These are phyloP conservation scores for Plasmodium malariae DNA, from an alignment of 169 alveolate species.

Conservation along the genomic window DNA sequence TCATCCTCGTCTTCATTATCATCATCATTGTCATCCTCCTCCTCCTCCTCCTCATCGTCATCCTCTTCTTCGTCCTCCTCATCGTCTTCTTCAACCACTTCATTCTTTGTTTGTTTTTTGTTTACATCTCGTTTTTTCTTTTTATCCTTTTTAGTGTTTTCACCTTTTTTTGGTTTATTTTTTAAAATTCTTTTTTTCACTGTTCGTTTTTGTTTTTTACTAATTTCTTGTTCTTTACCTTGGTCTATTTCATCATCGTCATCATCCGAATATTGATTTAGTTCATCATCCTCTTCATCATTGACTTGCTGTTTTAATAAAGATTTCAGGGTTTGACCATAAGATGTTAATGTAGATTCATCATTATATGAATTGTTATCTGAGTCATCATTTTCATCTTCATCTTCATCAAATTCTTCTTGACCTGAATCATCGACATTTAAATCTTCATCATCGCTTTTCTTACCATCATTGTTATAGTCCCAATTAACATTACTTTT, in stretches of 20 bases:
- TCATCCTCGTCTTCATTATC: constrained; percentile 52
- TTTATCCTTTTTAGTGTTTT: constrained; percentile 10
- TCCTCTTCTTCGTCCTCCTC: constrained; percentile 10
- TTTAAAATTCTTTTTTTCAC: constrained; percentile 28
- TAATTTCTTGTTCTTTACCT: constrained; percentile 22
- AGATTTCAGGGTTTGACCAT: constrained; percentile 71
- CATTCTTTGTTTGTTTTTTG: constrained; percentile 11
- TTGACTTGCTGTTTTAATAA: constrained; percentile 70
- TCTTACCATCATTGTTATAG: constrained; percentile 74
- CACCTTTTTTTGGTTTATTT: constrained; percentile 33
- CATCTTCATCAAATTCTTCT: constrained; percentile 69
- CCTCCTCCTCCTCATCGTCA: constrained; percentile 21
- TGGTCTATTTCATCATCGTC: constrained; percentile 49
- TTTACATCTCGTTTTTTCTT: constrained; percentile 39
- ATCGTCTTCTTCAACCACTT: constrained; percentile 30
- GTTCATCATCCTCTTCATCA: constrained; percentile 77
- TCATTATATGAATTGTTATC: constrained; percentile 65
- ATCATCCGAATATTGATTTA: constrained; percentile 73
- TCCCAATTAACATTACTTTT: constrained; percentile 75
- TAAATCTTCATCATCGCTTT: constrained; percentile 77
- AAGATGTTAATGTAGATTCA: constrained; percentile 49
- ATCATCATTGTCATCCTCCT: constrained; percentile 21
- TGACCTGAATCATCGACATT: constrained; percentile 25
- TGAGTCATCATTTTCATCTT: constrained; percentile 71
- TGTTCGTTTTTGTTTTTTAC: background rate